Evolutionary conservation across 495 filamentous ascomycete genomes (phyloP).

Genomic region (Hypoxylon cercidicola): DNA sequence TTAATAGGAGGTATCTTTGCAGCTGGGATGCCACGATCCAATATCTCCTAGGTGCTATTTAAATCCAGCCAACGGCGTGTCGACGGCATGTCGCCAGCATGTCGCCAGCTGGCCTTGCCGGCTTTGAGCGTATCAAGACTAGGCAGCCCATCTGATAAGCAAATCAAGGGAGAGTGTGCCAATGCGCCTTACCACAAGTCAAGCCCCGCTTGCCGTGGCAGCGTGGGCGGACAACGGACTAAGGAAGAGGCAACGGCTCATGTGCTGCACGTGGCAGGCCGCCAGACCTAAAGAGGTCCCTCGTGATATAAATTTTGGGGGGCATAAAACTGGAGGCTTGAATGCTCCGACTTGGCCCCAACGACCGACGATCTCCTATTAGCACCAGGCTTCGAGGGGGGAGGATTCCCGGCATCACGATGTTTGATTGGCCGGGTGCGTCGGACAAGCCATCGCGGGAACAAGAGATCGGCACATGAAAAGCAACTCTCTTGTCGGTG

Average conservation of each 20-base stretch:
- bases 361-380: conserved; percentile 34
- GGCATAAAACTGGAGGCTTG: conserved; percentile 36
- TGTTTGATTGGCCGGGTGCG: conserved; percentile 31
- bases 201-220: conserved; percentile 32
- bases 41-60: conserved; percentile 8
- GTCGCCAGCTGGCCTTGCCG: conserved; percentile 20
- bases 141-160: conserved; percentile 34
- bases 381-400: conserved; percentile 35
- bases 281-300: conserved; percentile 30
- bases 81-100: conserved; percentile 17
- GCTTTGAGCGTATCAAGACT: conserved; percentile 20
- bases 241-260: conserved; percentile 27
- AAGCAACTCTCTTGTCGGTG: conserved; percentile 37
- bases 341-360: conserved; percentile 42
- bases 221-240: conserved; percentile 11
- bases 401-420: conserved; percentile 14
- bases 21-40: conserved; percentile 6
- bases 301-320: conserved; percentile 40
- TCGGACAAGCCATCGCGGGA: conserved; percentile 33
- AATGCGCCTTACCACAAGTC: conserved; percentile 34
- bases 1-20: conserved; percentile 32
- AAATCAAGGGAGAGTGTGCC: conserved; percentile 19
- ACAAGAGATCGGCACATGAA: conserved; percentile 38
- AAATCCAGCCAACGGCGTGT: conserved; percentile 13
- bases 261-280: conserved; percentile 38